Evolutionary conservation across 139 green algal genomes (phyloP).

Genomic region (Eudorina sp.): DNA sequence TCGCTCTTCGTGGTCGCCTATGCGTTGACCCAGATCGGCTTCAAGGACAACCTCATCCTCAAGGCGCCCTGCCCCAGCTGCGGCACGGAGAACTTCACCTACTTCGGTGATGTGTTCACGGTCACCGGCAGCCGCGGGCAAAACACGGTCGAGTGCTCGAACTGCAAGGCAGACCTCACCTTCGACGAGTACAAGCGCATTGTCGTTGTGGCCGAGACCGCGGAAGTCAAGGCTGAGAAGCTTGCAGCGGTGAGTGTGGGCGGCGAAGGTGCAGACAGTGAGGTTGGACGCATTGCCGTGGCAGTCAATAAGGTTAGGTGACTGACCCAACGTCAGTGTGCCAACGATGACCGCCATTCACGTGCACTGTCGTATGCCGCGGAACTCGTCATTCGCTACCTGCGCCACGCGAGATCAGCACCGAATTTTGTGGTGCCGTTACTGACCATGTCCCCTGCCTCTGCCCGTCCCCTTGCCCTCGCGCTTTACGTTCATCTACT

Average conservation of each 20-base stretch:
- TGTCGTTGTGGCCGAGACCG: conserved; percentile 68
- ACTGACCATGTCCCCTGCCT: too few relatives aligned
- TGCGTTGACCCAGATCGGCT: conserved; percentile 85
- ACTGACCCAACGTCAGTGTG: too few relatives aligned
- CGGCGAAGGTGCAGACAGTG: too few relatives aligned
- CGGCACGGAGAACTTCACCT: conserved; percentile 77
- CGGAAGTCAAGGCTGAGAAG: conserved; percentile 69
- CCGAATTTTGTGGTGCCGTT: too few relatives aligned
- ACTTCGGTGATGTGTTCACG: conserved; percentile 91
- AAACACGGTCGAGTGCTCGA: conserved; percentile 78
- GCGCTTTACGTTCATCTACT: too few relatives aligned
- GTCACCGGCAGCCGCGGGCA: conserved; percentile 78
- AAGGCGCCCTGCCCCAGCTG: conserved; percentile 88
- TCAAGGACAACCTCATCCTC: conserved; percentile 88
- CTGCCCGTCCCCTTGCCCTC: too few relatives aligned
- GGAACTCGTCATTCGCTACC: too few relatives aligned
- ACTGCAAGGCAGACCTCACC: conserved; percentile 79
- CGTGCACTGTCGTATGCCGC: too few relatives aligned
- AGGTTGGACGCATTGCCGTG: too few relatives aligned
- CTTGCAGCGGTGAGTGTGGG: conserved; percentile 43
- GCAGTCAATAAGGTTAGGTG: too few relatives aligned
- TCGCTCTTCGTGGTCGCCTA: conserved; percentile 83
- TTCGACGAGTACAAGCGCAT: conserved; percentile 81
- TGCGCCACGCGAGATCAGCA: too few relatives aligned
- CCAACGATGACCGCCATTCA: too few relatives aligned